phyloP scores from a whole-genome alignment of 2,329 filamentous ascomycete genomes.

The Metarhizium guizhouense region DNA sequence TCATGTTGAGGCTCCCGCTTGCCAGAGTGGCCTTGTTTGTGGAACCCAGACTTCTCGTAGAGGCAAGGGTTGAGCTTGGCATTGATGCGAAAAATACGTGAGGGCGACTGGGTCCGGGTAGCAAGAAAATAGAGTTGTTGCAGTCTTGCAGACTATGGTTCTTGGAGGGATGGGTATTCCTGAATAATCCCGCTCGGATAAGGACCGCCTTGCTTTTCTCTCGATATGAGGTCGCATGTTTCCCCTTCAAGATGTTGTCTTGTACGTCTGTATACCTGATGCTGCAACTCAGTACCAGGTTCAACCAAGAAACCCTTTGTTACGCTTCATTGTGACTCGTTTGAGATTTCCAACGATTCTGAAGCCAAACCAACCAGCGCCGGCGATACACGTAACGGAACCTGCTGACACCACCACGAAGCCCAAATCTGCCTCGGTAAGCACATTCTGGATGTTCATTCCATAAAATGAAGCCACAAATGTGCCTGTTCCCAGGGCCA shows the following conservation, averaged over 20 bases:
- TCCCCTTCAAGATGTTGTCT: not conserved
- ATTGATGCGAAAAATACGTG: too few relatives aligned
- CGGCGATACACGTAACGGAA: not conserved
- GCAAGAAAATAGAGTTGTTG: too few relatives aligned
- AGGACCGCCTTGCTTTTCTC: too few relatives aligned
- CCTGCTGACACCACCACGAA: constrained; percentile 57
- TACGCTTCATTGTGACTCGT: not conserved
- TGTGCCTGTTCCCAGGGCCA: constrained; percentile 84
- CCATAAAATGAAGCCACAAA: constrained; percentile 95
- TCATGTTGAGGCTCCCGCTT: too few relatives aligned
- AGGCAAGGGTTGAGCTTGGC: too few relatives aligned
- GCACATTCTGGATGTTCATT: constrained; percentile 97
- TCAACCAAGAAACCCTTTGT: not conserved
- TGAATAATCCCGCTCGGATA: too few relatives aligned
- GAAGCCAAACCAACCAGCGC: not conserved
- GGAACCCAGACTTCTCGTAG: too few relatives aligned
- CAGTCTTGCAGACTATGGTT: too few relatives aligned
- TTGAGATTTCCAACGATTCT: not conserved
- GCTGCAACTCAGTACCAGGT: not conserved
- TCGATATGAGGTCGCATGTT: too few relatives aligned
- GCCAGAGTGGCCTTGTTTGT: too few relatives aligned
- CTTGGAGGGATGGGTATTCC: too few relatives aligned
- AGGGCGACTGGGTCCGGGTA: too few relatives aligned
- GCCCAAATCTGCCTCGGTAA: constrained; percentile 83
- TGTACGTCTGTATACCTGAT: not conserved